These are phyloP conservation scores for Puccinia coronata DNA, from an alignment of 1,284 basidiomycete species.

Conservation along the genomic window DNA sequence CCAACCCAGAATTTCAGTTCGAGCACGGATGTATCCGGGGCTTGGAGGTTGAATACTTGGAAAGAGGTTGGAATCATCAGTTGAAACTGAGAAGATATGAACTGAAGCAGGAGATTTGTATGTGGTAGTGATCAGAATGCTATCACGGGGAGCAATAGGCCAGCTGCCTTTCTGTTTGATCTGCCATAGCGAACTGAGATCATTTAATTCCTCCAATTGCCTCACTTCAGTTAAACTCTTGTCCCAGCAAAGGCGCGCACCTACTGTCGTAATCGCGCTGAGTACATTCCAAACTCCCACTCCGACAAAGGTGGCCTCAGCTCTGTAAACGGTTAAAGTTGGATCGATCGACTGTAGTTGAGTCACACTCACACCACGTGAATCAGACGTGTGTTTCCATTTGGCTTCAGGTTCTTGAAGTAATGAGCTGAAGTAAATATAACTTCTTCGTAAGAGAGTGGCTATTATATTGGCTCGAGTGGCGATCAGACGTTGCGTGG, in stretches of 20 bases:
- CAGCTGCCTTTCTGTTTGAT: constrained; percentile 82
- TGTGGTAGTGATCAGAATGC: constrained; percentile 86
- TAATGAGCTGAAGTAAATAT: constrained; percentile 96
- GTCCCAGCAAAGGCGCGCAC: constrained; percentile 82
- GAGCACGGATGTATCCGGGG: constrained; percentile 80
- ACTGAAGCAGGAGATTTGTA: constrained; percentile 96
- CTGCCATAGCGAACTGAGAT: constrained; percentile 89
- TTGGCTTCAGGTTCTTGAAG: constrained; percentile 98
- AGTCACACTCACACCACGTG: constrained; percentile 59
- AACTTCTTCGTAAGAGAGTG: constrained; percentile 83
- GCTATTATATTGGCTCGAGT: constrained; percentile 62
- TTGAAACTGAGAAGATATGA: constrained; percentile 94
- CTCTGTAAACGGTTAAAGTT: constrained; percentile 91
- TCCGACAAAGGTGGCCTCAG: constrained; percentile 96
- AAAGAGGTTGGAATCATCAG: constrained; percentile 82
- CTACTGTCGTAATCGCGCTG: constrained; percentile 78
- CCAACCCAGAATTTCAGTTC: constrained; percentile 95
- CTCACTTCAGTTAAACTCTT: constrained; percentile 81
- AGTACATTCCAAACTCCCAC: constrained; percentile 96
- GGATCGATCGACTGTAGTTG: constrained; percentile 97
- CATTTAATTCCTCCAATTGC: constrained; percentile 84
- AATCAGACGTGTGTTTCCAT: constrained; percentile 67
- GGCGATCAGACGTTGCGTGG: background rate
- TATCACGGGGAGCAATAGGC: constrained; percentile 89
- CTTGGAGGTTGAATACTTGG: constrained; percentile 73